Evolutionary conservation across 1,284 basidiomycete genomes (phyloP), one percentile per base, ranked within the genome.

Genomic region (Malassezia slooffiae): DNA sequence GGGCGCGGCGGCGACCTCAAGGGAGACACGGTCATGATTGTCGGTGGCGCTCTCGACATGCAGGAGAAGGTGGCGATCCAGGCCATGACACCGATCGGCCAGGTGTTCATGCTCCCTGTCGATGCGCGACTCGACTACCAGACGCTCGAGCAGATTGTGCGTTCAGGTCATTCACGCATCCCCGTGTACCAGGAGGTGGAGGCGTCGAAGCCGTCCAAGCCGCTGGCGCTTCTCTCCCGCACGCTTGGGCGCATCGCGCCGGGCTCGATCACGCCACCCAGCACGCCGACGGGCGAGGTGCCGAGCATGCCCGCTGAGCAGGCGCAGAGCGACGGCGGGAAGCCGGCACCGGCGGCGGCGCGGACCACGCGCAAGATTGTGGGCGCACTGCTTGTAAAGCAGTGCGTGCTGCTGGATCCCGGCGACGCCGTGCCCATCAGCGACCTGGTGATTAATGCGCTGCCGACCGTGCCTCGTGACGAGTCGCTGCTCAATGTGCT

Each of bases 361-460:
- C 54, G 41, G 12, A 54, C 61, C 42, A 62, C 54, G 46, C 58
- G 60, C 39, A 84, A 81, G 72, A 84, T 87, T 46, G 70, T 87
- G 27, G 85, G 85, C 2, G 81, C 84, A 34, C 72, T 88, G 30
- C 74, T 87, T 5, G 84, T 86, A 40, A 88, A 88, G 70, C 80
- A 84, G 57, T 88, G 85, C 64, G 83, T 91, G 11, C 72, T 90
- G 43, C 76, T 91, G 8, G 87, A 91, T 69, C 87, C 88, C 2
- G 83, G 85, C 69, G 83, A 69, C 34, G 63, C 66, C 19, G 55
- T 62, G 4, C 69, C 65, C 7, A 57, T 68, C 12, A 54, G 52
- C 32, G 62, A 66, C 24, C 56, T 68, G 58, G 49, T 62, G 21
- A 62, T 67, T 49, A 89, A 89, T 71, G 84, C 82, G 55, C 80